These are phyloP conservation scores for Lecanoromycetidae sp. DNA, from an alignment of 2,329 filamentous ascomycete species.

Conservation along the genomic window DNA sequence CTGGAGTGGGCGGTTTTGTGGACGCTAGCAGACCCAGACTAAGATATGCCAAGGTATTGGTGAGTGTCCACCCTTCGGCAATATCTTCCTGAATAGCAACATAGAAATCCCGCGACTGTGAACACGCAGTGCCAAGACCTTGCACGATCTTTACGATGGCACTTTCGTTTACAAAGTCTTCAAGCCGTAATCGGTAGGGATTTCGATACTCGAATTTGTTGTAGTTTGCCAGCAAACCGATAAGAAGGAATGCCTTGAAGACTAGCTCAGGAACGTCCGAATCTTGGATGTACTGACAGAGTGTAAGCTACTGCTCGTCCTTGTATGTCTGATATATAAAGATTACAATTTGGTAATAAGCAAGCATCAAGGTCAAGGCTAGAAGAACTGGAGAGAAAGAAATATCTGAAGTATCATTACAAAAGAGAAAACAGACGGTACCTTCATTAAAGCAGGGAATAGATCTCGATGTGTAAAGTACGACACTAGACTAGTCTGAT, in stretches of 20 bases:
- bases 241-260: constrained; percentile 65
- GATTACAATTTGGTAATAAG: not conserved
- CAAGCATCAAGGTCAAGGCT: too few relatives aligned
- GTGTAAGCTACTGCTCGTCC: not conserved
- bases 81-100: constrained; percentile 79
- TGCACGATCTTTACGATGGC: constrained; percentile 72
- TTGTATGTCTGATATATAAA: not conserved
- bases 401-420: not conserved
- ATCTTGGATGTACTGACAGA: constrained; percentile 65
- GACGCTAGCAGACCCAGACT: constrained; percentile 66
- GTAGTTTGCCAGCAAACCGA: constrained; percentile 87
- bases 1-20: constrained; percentile 48
- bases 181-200: constrained; percentile 79
- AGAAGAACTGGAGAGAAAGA: not conserved
- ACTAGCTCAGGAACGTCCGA: constrained; percentile 51
- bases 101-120: constrained; percentile 58
- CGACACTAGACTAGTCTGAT: constrained; percentile 84
- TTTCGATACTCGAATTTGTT: constrained; percentile 99
- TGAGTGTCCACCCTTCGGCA: constrained; percentile 78
- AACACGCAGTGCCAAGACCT: constrained; percentile 62
- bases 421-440: constrained; percentile 29
- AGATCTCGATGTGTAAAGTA: constrained; percentile 93
- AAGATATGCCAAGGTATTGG: constrained; percentile 69
- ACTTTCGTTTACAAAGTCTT: constrained; percentile 87
- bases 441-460: constrained; percentile 91